Conservation (phyloP, 2,329 filamentous ascomycete species). For the Neonectria faginata region DNA sequence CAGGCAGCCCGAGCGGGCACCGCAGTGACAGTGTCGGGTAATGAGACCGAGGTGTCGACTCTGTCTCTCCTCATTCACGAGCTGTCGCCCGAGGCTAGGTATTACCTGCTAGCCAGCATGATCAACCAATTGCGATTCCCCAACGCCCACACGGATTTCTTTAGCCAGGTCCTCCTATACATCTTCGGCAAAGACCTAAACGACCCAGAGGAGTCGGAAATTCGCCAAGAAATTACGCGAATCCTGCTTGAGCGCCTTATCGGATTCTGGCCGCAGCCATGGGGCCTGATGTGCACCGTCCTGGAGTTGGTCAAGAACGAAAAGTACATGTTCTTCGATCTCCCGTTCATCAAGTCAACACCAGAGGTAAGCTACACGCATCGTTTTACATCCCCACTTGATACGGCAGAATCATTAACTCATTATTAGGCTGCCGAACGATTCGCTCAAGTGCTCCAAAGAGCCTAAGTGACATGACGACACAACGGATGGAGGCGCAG, state of each 20-base stretch:
- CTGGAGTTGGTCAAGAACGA: constrained; percentile 92
- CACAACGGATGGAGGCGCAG: constrained; percentile 9
- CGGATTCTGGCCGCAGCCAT: constrained; percentile 92
- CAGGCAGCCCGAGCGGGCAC: constrained; percentile 69
- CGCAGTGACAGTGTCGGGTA: constrained; percentile 59
- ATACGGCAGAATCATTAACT: constrained; percentile 23
- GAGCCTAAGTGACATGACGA: constrained; percentile 42
- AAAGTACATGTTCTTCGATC: constrained; percentile 90
- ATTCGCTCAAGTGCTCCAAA: constrained; percentile 52
- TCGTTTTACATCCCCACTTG: background rate
- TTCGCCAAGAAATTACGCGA: constrained; percentile 91
- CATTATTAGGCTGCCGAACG: constrained; percentile 50
- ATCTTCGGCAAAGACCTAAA: constrained; percentile 82
- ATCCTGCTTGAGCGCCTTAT: constrained; percentile 89
- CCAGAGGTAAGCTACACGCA: constrained; percentile 74
- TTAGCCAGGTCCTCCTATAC: constrained; percentile 85
- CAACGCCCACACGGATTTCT: constrained; percentile 91
- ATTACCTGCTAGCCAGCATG: constrained; percentile 86
- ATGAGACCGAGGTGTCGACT: constrained; percentile 71
- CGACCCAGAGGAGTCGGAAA: constrained; percentile 81
- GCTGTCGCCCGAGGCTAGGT: constrained; percentile 80
- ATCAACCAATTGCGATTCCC: constrained; percentile 93
- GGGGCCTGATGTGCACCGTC: constrained; percentile 90
- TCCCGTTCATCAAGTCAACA: constrained; percentile 89
- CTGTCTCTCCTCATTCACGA: constrained; percentile 82